phyloP scores from a whole-genome alignment of 305 asterid genomes.

The Fraxinus platypoda region DNA sequence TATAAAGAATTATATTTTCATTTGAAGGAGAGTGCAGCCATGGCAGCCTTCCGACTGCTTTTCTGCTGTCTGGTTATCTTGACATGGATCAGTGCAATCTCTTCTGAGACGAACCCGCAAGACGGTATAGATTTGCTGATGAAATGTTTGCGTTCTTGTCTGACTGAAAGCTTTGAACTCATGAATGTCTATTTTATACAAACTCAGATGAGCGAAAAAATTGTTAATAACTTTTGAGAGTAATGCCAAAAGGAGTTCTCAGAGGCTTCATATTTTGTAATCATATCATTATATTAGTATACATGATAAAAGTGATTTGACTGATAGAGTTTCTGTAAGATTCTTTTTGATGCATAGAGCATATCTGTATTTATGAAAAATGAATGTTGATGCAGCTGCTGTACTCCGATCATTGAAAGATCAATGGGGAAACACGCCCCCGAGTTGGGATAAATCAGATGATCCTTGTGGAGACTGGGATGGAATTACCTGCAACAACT shows the following conservation, averaged over 20 bases:
- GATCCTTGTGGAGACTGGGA: constrained; percentile 94
- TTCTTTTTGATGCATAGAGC: not conserved
- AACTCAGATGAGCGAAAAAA: not conserved
- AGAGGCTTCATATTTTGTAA: not conserved
- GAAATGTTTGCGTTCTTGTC: not conserved
- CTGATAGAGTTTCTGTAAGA: not conserved
- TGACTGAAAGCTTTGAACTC: not conserved
- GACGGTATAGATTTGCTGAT: constrained; percentile 44
- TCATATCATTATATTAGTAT: not conserved
- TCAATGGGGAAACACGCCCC: constrained; percentile 79
- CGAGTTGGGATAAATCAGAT: constrained; percentile 70
- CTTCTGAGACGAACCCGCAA: constrained; percentile 48
- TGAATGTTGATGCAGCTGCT: constrained; percentile 50
- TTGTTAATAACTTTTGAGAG: not conserved
- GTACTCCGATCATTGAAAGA: constrained; percentile 75
- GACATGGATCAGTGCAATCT: constrained; percentile 8
- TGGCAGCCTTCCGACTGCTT: constrained; percentile 49
- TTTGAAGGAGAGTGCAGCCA: constrained; percentile 22
- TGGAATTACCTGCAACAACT: constrained; percentile 72
- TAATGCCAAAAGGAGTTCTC: not conserved
- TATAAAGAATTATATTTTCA: not conserved
- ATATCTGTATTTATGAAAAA: not conserved
- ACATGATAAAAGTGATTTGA: not conserved
- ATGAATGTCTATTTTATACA: not conserved
- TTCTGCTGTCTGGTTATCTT: constrained; percentile 32